Conservation (phyloP, 441 rosid species). For the Eutrema salsugineum region DNA sequence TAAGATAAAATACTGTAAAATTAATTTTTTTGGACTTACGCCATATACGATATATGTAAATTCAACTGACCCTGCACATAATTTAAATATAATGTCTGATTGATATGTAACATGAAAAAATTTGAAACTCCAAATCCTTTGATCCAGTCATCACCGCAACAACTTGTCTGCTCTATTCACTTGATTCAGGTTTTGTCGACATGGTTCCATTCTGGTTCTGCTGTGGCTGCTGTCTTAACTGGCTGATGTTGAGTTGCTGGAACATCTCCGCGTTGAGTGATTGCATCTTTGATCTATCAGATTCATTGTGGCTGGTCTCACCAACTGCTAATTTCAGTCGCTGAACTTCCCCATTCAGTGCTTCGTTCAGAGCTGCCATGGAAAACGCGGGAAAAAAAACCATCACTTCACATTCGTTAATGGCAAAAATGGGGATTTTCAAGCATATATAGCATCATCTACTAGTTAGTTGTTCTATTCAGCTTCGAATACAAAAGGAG, state of each 20-base stretch:
- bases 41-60: conserved; percentile 9
- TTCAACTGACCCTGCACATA: conserved; percentile 28
- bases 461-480: background rate
- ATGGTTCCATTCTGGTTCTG: conserved; percentile 48
- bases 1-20: background rate
- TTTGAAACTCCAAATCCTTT: background rate
- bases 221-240: conserved; percentile 34
- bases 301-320: conserved; percentile 39
- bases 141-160: conserved; percentile 16
- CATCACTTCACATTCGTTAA: background rate
- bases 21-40: conserved; percentile 6
- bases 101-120: conserved; percentile 12
- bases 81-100: conserved; percentile 8
- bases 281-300: conserved; percentile 54
- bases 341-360: conserved; percentile 79
- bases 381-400: background rate
- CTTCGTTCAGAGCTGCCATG: conserved; percentile 80
- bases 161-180: conserved; percentile 37
- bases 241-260: conserved; percentile 46
- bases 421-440: background rate
- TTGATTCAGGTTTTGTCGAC: conserved; percentile 50
- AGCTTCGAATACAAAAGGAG: background rate
- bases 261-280: conserved; percentile 58
- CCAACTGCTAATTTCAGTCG: conserved; percentile 67
- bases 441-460: background rate